phyloP scores from a whole-genome alignment of 2,329 filamentous ascomycete genomes.

The Coniella vitis region DNA sequence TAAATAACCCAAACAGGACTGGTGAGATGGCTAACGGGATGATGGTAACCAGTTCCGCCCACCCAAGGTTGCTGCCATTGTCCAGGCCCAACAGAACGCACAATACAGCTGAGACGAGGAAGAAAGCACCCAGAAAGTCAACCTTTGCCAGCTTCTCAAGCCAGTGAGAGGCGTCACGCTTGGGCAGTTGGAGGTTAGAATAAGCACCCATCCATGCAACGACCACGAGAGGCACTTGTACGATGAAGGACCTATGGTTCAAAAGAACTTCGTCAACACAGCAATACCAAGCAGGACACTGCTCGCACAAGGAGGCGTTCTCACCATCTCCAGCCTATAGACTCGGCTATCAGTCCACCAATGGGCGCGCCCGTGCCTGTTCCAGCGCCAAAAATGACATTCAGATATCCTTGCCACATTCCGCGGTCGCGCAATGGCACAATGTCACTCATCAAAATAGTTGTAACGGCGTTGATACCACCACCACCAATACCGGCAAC shows the following conservation, averaged over 20 bases:
- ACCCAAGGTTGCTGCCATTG: conserved; percentile 64
- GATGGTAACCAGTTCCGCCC: conserved; percentile 53
- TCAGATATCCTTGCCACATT: conserved; percentile 66
- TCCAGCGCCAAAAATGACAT: conserved; percentile 65
- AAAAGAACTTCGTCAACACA: conserved; percentile 10
- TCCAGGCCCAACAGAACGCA: conserved; percentile 64
- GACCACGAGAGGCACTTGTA: conserved; percentile 62
- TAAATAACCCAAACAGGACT: conserved; percentile 57
- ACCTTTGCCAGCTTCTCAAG: conserved; percentile 41
- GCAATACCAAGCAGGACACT: neutral
- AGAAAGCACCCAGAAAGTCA: conserved; percentile 20
- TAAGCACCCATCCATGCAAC: conserved; percentile 58
- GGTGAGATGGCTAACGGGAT: conserved; percentile 48
- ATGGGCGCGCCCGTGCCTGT: conserved; percentile 62
- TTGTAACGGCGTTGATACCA: conserved; percentile 64
- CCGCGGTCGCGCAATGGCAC: conserved; percentile 63
- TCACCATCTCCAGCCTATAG: conserved; percentile 68
- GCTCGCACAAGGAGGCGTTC: conserved; percentile 18
- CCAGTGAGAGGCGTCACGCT: conserved; percentile 53
- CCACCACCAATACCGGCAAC: conserved; percentile 56
- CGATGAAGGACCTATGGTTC: conserved; percentile 57
- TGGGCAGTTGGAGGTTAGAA: conserved; percentile 55
- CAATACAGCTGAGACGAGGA: conserved; percentile 26
- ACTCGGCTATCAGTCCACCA: conserved; percentile 65
- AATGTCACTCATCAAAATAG: conserved; percentile 64